phyloP scores from a whole-genome alignment of 768 basidiomycete species.

The Erythrobasidium yunnanense region DNA sequence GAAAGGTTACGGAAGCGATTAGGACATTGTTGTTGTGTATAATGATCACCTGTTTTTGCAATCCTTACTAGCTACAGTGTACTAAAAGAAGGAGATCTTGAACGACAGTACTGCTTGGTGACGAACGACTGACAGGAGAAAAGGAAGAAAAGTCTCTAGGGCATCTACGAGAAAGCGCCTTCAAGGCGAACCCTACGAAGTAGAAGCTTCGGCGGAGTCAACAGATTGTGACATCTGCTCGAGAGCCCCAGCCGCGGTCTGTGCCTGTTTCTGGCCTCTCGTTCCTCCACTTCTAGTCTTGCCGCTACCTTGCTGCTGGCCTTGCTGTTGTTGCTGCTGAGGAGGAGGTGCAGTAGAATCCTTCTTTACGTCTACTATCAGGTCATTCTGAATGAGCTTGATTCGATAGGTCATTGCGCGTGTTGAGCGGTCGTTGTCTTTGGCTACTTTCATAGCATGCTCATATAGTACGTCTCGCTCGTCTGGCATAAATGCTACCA shows the following conservation, averaged over 20 bases:
- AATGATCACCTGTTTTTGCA: no score
- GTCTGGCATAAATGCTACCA: slow-evolving; percentile 68
- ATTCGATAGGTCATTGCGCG: slow-evolving; percentile 10
- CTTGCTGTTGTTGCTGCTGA: neutral
- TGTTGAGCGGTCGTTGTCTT: slow-evolving; percentile 54
- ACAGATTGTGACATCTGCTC: no score
- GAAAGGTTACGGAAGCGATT: slow-evolving; percentile 1
- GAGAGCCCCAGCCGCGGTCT: no score
- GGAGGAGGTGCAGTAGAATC: neutral
- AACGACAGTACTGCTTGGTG: no score
- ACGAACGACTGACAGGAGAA: no score
- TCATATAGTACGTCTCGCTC: slow-evolving; percentile 66
- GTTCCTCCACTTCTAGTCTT: neutral
- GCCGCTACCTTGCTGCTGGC: neutral
- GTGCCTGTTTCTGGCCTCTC: neutral
- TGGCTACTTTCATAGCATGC: slow-evolving; percentile 61
- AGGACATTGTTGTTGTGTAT: neutral
- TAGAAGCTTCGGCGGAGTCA: no score
- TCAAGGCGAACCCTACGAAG: no score
- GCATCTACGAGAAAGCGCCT: no score
- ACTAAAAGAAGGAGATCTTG: no score
- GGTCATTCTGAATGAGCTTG: slow-evolving; percentile 61
- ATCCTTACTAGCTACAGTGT: no score
- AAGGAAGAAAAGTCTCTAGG: no score
- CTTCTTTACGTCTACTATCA: slow-evolving; percentile 24